Percentiles rank a stretch among this genome's conserved stretches.
These are phyloP conservation scores for Candida montana DNA, from an alignment of 805 yeast genomes.

Conservation along the genomic window DNA sequence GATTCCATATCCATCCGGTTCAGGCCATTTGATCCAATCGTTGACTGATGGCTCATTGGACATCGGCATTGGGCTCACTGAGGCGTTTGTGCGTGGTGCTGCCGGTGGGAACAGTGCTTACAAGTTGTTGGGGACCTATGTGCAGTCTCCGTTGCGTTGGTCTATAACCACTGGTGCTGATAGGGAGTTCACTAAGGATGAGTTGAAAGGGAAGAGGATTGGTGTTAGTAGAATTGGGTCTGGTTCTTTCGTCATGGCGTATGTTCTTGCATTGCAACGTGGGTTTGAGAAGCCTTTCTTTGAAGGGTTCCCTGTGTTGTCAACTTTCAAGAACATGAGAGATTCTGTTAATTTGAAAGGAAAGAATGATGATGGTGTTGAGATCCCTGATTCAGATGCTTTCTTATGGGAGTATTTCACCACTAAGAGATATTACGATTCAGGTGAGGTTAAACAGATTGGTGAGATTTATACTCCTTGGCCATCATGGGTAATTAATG, in stretches of 20 bases:
- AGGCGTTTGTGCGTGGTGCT: slow-evolving; percentile 81
- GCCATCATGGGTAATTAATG: slow-evolving; percentile 89
- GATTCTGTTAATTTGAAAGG: slow-evolving; percentile 62
- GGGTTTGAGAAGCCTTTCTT: slow-evolving; percentile 49
- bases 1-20: slow-evolving; percentile 75
- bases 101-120: slow-evolving; percentile 49
- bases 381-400: slow-evolving; percentile 56
- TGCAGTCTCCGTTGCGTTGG: slow-evolving; percentile 85
- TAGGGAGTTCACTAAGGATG: slow-evolving; percentile 51
- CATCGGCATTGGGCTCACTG: slow-evolving; percentile 84
- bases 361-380: slow-evolving; percentile 18
- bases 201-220: slow-evolving; percentile 56
- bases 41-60: slow-evolving; percentile 61
- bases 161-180: slow-evolving; percentile 73
- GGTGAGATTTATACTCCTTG: slow-evolving; percentile 94
- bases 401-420: slow-evolving; percentile 97
- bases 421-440: slow-evolving; percentile 77
- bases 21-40: slow-evolving; percentile 79
- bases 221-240: slow-evolving; percentile 87
- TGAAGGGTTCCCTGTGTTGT: slow-evolving; percentile 48
- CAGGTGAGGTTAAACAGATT: slow-evolving; percentile 69
- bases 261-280: slow-evolving; percentile 64
- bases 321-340: slow-evolving; percentile 70
- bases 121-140: slow-evolving; percentile 75
- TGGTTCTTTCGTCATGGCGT: slow-evolving; percentile 89